Evolutionary conservation across 176 grass and related monocot genomes (phyloP).

Genomic region (Oryza australiensis): DNA sequence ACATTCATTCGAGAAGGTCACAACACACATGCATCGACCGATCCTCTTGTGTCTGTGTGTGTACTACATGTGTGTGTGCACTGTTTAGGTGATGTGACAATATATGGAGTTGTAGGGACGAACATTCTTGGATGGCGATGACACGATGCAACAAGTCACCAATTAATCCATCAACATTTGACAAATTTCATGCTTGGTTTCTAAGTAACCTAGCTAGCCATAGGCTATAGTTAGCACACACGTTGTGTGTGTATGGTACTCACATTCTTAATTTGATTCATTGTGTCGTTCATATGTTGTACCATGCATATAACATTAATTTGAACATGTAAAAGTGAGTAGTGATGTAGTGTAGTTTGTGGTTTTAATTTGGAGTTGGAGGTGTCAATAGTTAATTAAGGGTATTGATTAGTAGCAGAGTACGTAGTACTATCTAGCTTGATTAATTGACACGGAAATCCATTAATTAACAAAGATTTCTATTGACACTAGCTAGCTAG

Average conservation of each 20-base stretch:
- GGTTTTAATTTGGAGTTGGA: background rate
- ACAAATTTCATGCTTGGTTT: slow-evolving; percentile 40
- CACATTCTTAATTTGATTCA: background rate
- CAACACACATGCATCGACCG: background rate
- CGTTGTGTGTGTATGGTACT: background rate
- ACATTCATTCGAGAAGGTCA: slow-evolving; percentile 22
- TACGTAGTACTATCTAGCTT: slow-evolving; percentile 17
- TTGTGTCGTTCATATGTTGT: background rate
- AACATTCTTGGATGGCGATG: slow-evolving; percentile 56
- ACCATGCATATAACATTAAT: background rate
- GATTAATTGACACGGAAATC: slow-evolving; percentile 16
- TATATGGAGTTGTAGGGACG: background rate
- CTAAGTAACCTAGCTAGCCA: slow-evolving; percentile 28
- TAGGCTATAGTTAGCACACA: background rate
- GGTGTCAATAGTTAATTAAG: background rate
- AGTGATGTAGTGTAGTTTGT: background rate
- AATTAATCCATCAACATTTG: slow-evolving; percentile 26
- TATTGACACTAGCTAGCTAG: slow-evolving; percentile 1
- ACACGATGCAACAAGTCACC: slow-evolving; percentile 41
- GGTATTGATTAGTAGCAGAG: slow-evolving; percentile 7
- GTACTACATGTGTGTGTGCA: background rate
- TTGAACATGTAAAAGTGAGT: background rate
- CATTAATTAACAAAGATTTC: slow-evolving; percentile 17
- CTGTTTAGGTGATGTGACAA: slow-evolving; percentile 5
- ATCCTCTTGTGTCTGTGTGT: background rate